Conservation (phyloP, 2,329 filamentous ascomycete genomes). For the Penicillium nordicum region DNA sequence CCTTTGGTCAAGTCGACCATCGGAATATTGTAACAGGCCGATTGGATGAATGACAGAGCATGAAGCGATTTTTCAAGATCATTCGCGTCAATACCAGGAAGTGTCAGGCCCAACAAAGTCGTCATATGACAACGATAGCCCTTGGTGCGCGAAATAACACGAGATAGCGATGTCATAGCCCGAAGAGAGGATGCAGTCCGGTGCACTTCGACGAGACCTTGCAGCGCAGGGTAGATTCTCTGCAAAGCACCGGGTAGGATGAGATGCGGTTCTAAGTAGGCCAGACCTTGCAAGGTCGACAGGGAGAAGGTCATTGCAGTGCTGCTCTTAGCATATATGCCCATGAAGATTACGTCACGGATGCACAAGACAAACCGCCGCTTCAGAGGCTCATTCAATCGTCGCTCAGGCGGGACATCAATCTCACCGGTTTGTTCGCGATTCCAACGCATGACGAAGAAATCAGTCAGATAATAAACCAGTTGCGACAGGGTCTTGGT, state of each 20-base stretch:
- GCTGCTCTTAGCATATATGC: constrained; percentile 91
- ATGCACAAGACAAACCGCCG: constrained; percentile 84
- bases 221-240: constrained; percentile 93
- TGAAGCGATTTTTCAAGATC: constrained; percentile 95
- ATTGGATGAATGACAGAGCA: constrained; percentile 91
- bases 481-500: constrained; percentile 86
- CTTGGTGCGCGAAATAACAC: constrained; percentile 86
- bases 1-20: constrained; percentile 76
- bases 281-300: constrained; percentile 81
- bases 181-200: constrained; percentile 90
- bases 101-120: constrained; percentile 81
- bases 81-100: constrained; percentile 96
- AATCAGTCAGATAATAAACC: constrained; percentile 87
- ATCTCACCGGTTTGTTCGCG: constrained; percentile 90
- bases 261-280: constrained; percentile 84
- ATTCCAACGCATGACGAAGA: constrained; percentile 97
- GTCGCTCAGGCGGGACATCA: constrained; percentile 75
- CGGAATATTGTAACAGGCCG: constrained; percentile 92
- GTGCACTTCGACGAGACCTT: constrained; percentile 95
- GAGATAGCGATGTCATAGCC: constrained; percentile 85
- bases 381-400: constrained; percentile 76
- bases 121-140: constrained; percentile 97
- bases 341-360: constrained; percentile 95
- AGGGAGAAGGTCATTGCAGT: constrained; percentile 90
- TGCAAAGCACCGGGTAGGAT: constrained; percentile 92